Evolutionary conservation across 768 basidiomycete genomes (phyloP), one percentile per base, ranked within the genome.

Genomic region (Glaciozyma martinii): DNA sequence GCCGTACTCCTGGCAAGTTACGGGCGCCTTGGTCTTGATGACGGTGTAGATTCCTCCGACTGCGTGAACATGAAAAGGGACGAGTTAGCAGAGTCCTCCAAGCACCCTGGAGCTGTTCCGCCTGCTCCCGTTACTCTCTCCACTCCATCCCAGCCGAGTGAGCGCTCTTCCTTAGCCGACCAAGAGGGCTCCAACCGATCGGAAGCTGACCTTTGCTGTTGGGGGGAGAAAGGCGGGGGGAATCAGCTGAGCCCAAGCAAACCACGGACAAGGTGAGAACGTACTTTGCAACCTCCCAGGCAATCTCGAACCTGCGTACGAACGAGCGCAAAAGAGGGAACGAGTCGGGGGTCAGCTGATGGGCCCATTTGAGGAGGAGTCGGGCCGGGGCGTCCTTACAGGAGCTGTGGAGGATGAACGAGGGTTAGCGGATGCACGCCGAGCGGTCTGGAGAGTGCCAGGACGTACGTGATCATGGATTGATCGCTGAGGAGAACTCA

Each of bases 21-120:
- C 90, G 61, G 95, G 95, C 62, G 95, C 92, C 76, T 99, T 99
- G 58, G 95, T 98, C 80, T 97, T 97, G 76, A 98, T 95, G 79
- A 99, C 94, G 70, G 94, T 97, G 82, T 97, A 97, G 78, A 97
- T 97, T 67, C 94, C 94, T 72, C 93, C 94, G 77, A 97, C 93
- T 77, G 76, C 72, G 23, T 66, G 66, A 15, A 10, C 30, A 37
- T 2, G 15, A 21, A 8, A 19, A 23, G n/a, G 58, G 9, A 47
- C 37, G 47, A 1, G 23, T 23, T 15, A 59, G 30, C 30, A 16
- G 10, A 33, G 59, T 37, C n/a, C 40, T n/a, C 19, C 13, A 9
- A 15, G 56, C 13, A 16, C 12, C 15, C 37, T 12, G 3, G 37
- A n/a, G n/a, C 5, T 16, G 33, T 42, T 25, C 37, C 19, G 8